Evolutionary conservation across 192 early-diverging fungal genomes (phyloP).

Genomic region (Chytriomyces confervae): DNA sequence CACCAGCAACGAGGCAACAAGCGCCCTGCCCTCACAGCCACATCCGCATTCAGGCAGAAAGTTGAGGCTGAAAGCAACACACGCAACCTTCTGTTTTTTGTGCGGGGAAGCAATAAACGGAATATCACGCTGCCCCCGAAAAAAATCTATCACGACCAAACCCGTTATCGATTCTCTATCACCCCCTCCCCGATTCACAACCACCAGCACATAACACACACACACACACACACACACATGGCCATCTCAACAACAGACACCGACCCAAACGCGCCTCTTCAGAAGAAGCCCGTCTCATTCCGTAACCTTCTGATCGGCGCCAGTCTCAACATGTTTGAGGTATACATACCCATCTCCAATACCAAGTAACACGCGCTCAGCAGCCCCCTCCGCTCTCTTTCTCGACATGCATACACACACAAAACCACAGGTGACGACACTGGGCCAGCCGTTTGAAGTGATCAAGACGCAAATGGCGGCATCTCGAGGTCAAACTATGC

Average conservation of each 20-base stretch:
- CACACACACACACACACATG: neutral
- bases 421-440: slow-evolving; percentile 21
- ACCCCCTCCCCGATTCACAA: too few relatives aligned
- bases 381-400: neutral
- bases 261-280: slow-evolving; percentile 55
- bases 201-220: too few relatives aligned
- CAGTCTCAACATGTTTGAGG: slow-evolving; percentile 76
- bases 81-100: too few relatives aligned
- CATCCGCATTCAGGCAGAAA: too few relatives aligned
- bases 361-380: neutral
- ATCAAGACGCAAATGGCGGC: slow-evolving; percentile 93
- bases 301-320: slow-evolving; percentile 84
- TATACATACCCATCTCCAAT: slow-evolving; percentile 33
- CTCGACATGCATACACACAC: neutral
- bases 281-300: slow-evolving; percentile 89
- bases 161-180: too few relatives aligned
- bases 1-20: too few relatives aligned
- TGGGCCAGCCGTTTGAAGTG: slow-evolving; percentile 69
- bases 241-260: neutral
- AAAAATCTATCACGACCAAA: too few relatives aligned
- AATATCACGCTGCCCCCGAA: too few relatives aligned
- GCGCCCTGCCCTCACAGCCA: too few relatives aligned
- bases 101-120: too few relatives aligned
- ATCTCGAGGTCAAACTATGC: slow-evolving; percentile 84
- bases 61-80: too few relatives aligned